Base-by-base conservation (phyloP, 208 protist genomes). In the Kentomonas sorsogonicus region DNA sequence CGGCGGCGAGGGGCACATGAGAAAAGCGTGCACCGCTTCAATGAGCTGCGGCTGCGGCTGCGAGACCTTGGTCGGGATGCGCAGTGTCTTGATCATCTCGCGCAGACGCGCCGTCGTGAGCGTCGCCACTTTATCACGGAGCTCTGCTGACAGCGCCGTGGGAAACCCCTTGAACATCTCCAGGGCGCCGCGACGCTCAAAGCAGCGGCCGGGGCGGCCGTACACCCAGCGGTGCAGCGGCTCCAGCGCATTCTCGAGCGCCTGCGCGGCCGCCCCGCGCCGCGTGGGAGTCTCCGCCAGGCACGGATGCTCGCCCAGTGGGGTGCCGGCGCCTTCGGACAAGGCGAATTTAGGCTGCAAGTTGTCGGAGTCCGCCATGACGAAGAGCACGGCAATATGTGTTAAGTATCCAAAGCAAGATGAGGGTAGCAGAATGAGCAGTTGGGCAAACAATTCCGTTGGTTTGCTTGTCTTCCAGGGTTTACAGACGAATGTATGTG, bases 151-250 rank as follows among this genome's bases (percentile, higher is more conserved):
- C 68, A 80, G 74, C 2, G 67, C 23, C 0, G 58, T 13, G 0
- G 79, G 77, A 45, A 83, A 86, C 23, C 86, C 86, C 27, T 76
- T 60, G 63, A 93, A 93, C 31, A 47, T 23, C 22, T 68, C 72
- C 18, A 89, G 63, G 16, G 79, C 81, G 0, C 27, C 47, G 11
- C 79, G 75, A 4, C 86, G 82, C 39, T 66, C 63, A 18, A 77
- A 77, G 1, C 9, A 20, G n/a, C 44, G 25, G 4, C 86, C 86
- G 16, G 69, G 40, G 23, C 82, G 82, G 25, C 75, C 71, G 71
- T 82, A 93, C 22, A 85, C 71, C 22, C 90, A 22, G 25, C 78
- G 80, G 62, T 93, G 86, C 16, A 93, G 65, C 18, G 74, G 66
- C 67, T 93, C 82, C 10, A 90, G 50, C 3, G 65, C 72, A 0